Base-by-base conservation (phyloP, 2,329 filamentous ascomycete species). In the Diplodia seriata region DNA sequence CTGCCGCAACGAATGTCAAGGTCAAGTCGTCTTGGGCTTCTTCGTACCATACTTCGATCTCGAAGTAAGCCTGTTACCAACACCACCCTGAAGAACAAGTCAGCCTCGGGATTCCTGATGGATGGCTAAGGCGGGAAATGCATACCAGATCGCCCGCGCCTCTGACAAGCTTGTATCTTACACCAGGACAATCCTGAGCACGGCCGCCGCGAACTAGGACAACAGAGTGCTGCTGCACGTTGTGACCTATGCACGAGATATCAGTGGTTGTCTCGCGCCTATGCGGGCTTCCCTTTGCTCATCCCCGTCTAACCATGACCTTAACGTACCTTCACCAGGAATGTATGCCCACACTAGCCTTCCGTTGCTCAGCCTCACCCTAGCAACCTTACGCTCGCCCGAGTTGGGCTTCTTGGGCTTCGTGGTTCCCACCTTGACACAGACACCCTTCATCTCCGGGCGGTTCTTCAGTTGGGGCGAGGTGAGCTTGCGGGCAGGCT, bases 321-420 rank as follows among this genome's bases (percentile, higher is more conserved):
- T n/a, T 11, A 63, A 70, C 81, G 47, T 74, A 88, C 87, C 94
- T 87, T 98, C 94, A 64, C 95, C 95, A 40, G 94, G 93, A 76
- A 99, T 97, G 83, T 97, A 98, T 31, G 92, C 92, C 69, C 93
- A 97, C 70, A 99, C 85, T 69, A 96, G 87, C 77, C 89, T 92
- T 67, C 95, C 95, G 71, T 88, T 94, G 69, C 91, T 95, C 77
- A 99, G 84, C 73, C 94, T 86, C 23, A 99, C 90, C 84, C 94
- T 92, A 2, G 94, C 94, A 68, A 93, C 95, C 85, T 99, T 99
- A 71, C 95, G 86, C 85, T 98, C 93, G 67, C 94, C 95, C 33
- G 95, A 99, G 81, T 99, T 99, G 72, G 95, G 95, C 83, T 99
- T 99, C 89, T 99, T 99, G 68, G 95, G 95, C 76, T 95, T 93